phyloP scores from a whole-genome alignment of 2,329 filamentous ascomycete species.

The Fusarium lateritium region DNA sequence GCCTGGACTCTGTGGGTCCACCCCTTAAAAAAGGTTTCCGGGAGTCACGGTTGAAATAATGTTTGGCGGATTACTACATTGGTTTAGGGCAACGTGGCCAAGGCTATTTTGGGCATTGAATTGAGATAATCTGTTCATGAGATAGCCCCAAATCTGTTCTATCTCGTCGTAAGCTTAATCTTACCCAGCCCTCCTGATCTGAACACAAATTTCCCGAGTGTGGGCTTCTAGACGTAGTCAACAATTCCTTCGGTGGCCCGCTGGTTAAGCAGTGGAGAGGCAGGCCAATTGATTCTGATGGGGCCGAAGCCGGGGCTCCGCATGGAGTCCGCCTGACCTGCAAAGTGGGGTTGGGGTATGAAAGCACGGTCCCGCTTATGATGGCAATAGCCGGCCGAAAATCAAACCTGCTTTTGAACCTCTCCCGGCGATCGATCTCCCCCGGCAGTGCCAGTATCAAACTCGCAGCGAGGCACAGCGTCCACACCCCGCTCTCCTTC shows the following conservation, averaged over 20 bases:
- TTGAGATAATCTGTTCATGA: not conserved
- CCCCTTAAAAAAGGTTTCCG: conserved; percentile 38
- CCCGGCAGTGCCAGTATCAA: conserved; percentile 32
- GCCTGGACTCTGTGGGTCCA: conserved; percentile 26
- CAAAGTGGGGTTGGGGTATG: conserved; percentile 48
- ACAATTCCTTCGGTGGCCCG: conserved; percentile 35
- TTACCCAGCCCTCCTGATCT: conserved; percentile 21
- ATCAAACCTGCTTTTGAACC: conserved; percentile 37
- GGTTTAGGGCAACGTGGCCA: conserved; percentile 11
- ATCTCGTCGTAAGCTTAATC: conserved; percentile 20
- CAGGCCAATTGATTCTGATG: conserved; percentile 8
- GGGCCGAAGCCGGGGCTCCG: conserved; percentile 46
- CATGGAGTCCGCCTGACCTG: conserved; percentile 46
- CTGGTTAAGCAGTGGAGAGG: conserved; percentile 29
- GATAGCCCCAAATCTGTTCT: conserved; percentile 6
- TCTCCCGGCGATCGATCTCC: conserved; percentile 43
- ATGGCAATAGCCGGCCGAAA: conserved; percentile 42
- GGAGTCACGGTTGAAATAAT: conserved; percentile 32
- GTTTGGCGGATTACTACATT: conserved; percentile 30
- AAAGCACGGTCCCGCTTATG: conserved; percentile 30
- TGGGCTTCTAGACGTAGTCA: conserved; percentile 20
- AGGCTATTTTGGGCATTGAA: conserved; percentile 7
- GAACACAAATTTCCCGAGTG: conserved; percentile 20
- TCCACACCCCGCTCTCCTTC: conserved; percentile 43
- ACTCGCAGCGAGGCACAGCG: conserved; percentile 22